Base-by-base conservation (phyloP, 2,329 filamentous ascomycete genomes). In the Aspergillus chevalieri region DNA sequence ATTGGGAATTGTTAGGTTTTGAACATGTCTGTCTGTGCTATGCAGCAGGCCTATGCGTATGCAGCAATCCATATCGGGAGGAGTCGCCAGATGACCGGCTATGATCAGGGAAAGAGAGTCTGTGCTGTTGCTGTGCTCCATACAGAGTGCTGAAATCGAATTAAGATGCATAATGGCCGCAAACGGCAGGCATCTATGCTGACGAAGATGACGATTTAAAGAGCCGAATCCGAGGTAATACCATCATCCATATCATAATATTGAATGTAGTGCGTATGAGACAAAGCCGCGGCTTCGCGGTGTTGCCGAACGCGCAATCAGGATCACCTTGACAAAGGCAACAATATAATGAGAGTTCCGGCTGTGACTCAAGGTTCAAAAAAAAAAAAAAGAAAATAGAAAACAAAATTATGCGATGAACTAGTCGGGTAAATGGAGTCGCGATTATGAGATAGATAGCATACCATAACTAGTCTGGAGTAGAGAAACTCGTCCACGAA, bases 31-130 rank as follows among this genome's bases (percentile, higher is more conserved):
- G 34, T 36, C 34, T 17, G 38, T 41, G 38, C 38, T 19, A 41
- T 41, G 38, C 38, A 41, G 38, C 38, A 41, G 38, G 17, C 38
- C 38, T 41, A 41, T 41, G 38, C 38, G 38, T 41, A 41, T 41
- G 38, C 38, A 41, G 17, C 38, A 39, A 21, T 41, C 38, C 19
- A 41, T 5, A 41, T 41, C 38, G 38, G 38, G 38, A 17, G 38
- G 34, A n/a, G n/a, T 36, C 34, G 34, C 26, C 34, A 36, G 34
- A 36, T 36, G 34, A 36, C 34, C 17, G 34, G 34, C 34, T 19
- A 38, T 19, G 12, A 5, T 19, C 34, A 38, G n/a, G 34, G 12
- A 15, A 34, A 38, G n/a, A 38, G 34, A 12, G 26, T 30, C 26
- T 30, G 26, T 30, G n/a, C 34, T 38, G 34, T 38, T 38, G 34